Conservation (phyloP, 1,284 basidiomycete species). For the Irpex lacteus region DNA sequence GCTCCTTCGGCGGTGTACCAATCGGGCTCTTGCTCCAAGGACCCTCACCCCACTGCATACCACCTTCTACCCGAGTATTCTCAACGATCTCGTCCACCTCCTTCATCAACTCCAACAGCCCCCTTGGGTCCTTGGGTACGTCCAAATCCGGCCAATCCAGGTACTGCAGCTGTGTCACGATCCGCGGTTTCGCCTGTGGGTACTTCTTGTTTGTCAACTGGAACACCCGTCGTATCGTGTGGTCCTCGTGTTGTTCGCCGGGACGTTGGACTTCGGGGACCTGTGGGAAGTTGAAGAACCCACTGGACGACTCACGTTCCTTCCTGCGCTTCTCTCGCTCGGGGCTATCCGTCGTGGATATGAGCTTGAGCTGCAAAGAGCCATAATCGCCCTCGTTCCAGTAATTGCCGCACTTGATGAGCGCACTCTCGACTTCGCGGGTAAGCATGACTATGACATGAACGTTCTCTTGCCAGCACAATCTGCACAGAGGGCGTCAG, state of each 20-base stretch:
- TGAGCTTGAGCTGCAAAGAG: conserved; percentile 57
- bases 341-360: conserved; percentile 50
- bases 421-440: conserved; percentile 85
- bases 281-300: conserved; percentile 23
- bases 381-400: conserved; percentile 80
- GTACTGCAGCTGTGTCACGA: conserved; percentile 82
- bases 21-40: conserved; percentile 16
- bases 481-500: conserved; percentile 35
- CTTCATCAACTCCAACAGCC: conserved; percentile 68
- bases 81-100: conserved; percentile 62
- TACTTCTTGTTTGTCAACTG: conserved; percentile 59
- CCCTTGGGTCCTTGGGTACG: conserved; percentile 79
- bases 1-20: conserved; percentile 4
- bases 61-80: conserved; percentile 42
- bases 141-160: conserved; percentile 94
- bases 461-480: conserved; percentile 81
- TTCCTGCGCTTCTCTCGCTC: conserved; percentile 26
- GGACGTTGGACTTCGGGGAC: conserved; percentile 6
- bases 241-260: conserved; percentile 17
- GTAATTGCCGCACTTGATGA: conserved; percentile 90
- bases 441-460: conserved; percentile 89
- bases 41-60: conserved; percentile 34
- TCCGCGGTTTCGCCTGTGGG: conserved; percentile 56
- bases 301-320: conserved; percentile 31
- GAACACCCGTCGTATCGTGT: conserved; percentile 68